Base-by-base conservation (phyloP, 192 early-diverging fungal genomes). In the Phycomyces nitens region DNA sequence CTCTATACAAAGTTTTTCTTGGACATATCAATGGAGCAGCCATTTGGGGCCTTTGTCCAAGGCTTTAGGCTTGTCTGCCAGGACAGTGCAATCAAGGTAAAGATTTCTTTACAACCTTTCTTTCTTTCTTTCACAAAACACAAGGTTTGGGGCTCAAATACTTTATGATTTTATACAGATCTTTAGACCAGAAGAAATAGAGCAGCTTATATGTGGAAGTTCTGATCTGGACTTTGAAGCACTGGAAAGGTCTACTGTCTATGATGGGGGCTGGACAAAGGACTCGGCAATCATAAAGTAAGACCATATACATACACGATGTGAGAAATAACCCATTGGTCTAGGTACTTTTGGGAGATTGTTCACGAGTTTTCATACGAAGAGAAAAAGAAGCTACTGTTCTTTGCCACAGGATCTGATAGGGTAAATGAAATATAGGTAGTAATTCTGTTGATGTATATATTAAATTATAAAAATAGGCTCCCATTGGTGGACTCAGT, bases 371-470 rank as follows among this genome's bases (percentile, higher is more conserved):
- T 95, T 53, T 75, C 82, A 6, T 84, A 91, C 29, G 92, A 93
- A 53, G 84, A 92, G 64, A 89, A 94, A 81, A 92, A 91, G 65
- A 79, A 84, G 64, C 69, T 97, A n/a, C 73, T 96, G 14, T 91
- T 93, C 58, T 95, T 97, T 79, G 85, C 89, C 3, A 97, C 94
- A 7, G 92, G 94, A 40, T 92, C 90, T 20, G 95, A 97, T 71
- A 78, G 95, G 4, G 93, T 94, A 57, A 47, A 14, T n/a, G n/a
- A n/a, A n/a, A n/a, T n/a, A n/a, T n/a, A n/a, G n/a, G n/a, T n/a
- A n/a, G n/a, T n/a, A n/a, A n/a, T n/a, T n/a, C n/a, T n/a, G n/a
- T n/a, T n/a, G n/a, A n/a, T n/a, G n/a, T n/a, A n/a, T n/a, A n/a
- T n/a, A n/a, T n/a, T n/a, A 26, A 29, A 15, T 22, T 24, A 20